These are phyloP conservation scores for Baudoinia panamericana DNA, from an alignment of 495 filamentous ascomycete species.

Conservation along the genomic window DNA sequence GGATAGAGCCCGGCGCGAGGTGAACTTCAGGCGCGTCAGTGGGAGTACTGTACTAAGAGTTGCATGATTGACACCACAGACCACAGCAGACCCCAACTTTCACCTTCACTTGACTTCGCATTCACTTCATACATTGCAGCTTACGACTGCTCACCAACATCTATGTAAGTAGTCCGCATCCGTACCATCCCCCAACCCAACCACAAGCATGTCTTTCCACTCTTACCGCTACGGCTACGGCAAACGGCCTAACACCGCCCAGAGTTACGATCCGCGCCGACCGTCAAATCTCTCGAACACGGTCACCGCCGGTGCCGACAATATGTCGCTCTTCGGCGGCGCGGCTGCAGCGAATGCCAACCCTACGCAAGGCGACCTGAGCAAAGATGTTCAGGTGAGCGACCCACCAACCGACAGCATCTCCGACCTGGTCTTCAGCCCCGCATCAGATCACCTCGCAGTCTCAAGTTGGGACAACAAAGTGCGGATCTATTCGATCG, in stretches of 20 bases:
- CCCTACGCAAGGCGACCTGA: constrained; percentile 78
- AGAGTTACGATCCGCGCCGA: too few species aligned
- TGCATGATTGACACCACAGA: too few species aligned
- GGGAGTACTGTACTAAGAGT: too few species aligned
- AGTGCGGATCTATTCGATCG: constrained; percentile 83
- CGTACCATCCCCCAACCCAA: background rate
- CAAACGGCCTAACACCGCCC: background rate
- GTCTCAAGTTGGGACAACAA: constrained; percentile 90
- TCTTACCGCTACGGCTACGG: background rate
- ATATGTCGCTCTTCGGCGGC: constrained; percentile 62
- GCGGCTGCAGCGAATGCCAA: constrained; percentile 34
- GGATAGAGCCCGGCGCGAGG: too few species aligned
- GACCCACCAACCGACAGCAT: constrained; percentile 75
- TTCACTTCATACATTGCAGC: too few species aligned
- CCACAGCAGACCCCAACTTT: too few species aligned
- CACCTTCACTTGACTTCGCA: too few species aligned
- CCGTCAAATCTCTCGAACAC: background rate
- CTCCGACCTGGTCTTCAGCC: constrained; percentile 73
- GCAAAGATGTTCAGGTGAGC: constrained; percentile 67
- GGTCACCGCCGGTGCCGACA: background rate
- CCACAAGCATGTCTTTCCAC: background rate
- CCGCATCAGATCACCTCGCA: constrained; percentile 61
- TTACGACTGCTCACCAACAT: too few species aligned
- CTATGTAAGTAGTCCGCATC: too few species aligned
- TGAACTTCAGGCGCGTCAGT: too few species aligned